These are phyloP conservation scores for Lactarius akahatsu DNA, from an alignment of 768 basidiomycete species.

Conservation along the genomic window DNA sequence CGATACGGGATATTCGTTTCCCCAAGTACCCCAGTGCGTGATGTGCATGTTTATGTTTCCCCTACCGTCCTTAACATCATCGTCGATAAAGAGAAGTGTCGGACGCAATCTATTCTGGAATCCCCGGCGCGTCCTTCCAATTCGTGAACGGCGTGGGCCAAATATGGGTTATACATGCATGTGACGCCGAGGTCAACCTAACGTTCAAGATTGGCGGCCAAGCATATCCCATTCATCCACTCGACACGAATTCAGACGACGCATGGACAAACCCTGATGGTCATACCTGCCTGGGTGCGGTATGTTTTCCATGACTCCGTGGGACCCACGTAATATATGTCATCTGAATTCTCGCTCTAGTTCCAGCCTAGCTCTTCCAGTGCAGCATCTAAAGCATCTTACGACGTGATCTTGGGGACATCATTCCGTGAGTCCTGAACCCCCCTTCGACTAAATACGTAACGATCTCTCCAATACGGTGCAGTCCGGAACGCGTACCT, in stretches of 20 bases:
- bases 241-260: constrained; percentile 35
- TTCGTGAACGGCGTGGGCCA: constrained; percentile 29
- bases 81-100: constrained; percentile 30
- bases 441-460: not conserved
- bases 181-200: constrained; percentile 37
- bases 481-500: constrained; percentile 42
- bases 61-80: not conserved
- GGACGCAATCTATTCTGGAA: constrained; percentile 39
- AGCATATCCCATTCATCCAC: constrained; percentile 38
- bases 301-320: constrained; percentile 19
- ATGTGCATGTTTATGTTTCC: not conserved
- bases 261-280: constrained; percentile 33
- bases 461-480: not conserved
- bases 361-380: constrained; percentile 37
- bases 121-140: constrained; percentile 35
- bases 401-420: constrained; percentile 41
- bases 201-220: constrained; percentile 38
- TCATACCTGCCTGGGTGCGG: constrained; percentile 36
- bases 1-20: constrained; percentile 36
- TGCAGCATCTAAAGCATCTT: constrained; percentile 24
- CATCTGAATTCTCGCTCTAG: constrained; percentile 7
- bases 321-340: not conserved
- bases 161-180: constrained; percentile 39
- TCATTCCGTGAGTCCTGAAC: constrained; percentile 36
- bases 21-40: constrained; percentile 37